Evolutionary conservation across 345 rosid species (phyloP), one percentile per base, ranked within the genome.

Genomic region (Lagerstroemia speciosa): DNA sequence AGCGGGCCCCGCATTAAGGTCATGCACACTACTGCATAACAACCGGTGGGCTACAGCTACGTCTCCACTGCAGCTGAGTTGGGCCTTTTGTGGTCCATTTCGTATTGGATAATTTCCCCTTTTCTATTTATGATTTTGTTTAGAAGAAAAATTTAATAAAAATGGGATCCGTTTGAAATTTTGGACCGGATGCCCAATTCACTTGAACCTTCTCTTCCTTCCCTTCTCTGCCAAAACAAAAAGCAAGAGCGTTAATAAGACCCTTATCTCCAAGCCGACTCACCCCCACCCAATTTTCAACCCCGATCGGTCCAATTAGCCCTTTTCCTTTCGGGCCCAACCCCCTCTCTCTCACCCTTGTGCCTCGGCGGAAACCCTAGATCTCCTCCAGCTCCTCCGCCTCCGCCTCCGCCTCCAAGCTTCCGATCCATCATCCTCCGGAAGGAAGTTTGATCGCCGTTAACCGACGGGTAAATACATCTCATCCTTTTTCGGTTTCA

Each of bases 241-340:
- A 24, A 11, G 70, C 17, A 40, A 5, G 55, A 48, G 12, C 7
- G 43, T 38, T 38, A 38, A 38, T 38, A 38, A 38, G 43, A 11
- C 20, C 31, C 71, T 68, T 34, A 40, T 69, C 62, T 34, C 63
- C 24, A 31, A 58, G 1, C 6, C 32, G 50, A 10, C 19, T 0
- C 14, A n/a, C n/a, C n/a, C n/a, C n/a, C n/a, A n/a, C n/a, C n/a
- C n/a, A n/a, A n/a, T n/a, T n/a, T n/a, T n/a, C n/a, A 26, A 29
- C 3, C 2, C 20, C 1, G 64, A 64, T 2, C 45, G 73, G 85
- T 85, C 86, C 92, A 83, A 75, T 83, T 78, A 73, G 69, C 72
- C 0, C 71, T 31, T 1, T n/a, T 8, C 77, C 72, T 76, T 81
- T 83, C 81, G 81, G 80, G 69, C 70, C 74, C 83, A 86, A 86